phyloP scores from a whole-genome alignment of 2,329 filamentous ascomycete species.

The Fusarium pilosicola region DNA sequence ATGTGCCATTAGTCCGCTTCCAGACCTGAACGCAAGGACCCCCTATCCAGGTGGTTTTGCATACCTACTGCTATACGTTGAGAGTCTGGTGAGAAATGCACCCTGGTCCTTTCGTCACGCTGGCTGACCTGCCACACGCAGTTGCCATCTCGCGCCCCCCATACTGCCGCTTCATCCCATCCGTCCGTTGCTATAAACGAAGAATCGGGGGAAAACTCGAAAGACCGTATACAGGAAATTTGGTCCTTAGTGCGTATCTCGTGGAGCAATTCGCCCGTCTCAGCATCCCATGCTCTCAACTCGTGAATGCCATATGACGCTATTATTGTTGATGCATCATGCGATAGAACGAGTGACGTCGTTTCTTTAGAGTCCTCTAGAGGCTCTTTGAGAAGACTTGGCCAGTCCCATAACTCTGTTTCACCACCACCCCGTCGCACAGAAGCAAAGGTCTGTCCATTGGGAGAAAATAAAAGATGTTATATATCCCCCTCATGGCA shows the following conservation, averaged over 20 bases:
- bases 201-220: neutral
- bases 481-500: accelerated
- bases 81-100: neutral
- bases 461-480: neutral
- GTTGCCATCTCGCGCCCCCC: neutral
- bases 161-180: neutral
- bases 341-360: neutral
- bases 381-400: neutral
- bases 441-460: neutral
- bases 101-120: accelerated
- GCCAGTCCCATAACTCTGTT: neutral
- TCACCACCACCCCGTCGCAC: accelerated
- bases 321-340: neutral
- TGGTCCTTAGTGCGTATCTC: neutral
- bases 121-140: neutral
- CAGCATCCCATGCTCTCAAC: neutral
- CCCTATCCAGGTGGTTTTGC: too few relatives aligned
- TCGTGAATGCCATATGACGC: too few relatives aligned
- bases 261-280: accelerated
- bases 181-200: neutral
- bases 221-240: accelerated
- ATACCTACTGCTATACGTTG: neutral
- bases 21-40: neutral
- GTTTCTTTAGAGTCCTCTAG: accelerated
- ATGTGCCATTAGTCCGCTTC: neutral